A percentile compares a stretch with the other conserved stretches of the same genome.
phyloP scores from a whole-genome alignment of 192 early-diverging fungal species.

The Gryganskiella cystojenkinii region DNA sequence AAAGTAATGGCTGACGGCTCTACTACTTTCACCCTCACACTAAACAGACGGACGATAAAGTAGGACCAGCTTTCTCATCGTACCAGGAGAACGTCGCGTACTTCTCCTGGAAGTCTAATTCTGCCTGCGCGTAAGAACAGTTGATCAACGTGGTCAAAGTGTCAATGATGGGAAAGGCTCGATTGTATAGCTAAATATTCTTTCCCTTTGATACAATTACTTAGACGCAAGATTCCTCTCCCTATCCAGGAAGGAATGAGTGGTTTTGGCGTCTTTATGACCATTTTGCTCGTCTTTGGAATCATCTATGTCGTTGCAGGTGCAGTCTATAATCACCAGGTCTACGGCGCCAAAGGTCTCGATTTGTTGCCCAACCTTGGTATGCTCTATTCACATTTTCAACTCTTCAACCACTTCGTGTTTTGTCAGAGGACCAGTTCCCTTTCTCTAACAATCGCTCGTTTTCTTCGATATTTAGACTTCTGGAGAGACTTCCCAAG shows the following conservation, averaged over 20 bases:
- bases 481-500: constrained; percentile 47
- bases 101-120: constrained; percentile 34
- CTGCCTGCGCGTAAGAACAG: constrained; percentile 40
- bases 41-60: constrained; percentile 30
- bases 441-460: not conserved
- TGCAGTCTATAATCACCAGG: constrained; percentile 37
- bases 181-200: too few species aligned
- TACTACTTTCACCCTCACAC: not conserved
- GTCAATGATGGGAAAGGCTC: too few species aligned
- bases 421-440: not conserved
- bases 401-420: not conserved
- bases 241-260: constrained; percentile 34
- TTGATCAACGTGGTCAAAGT: too few species aligned
- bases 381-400: not conserved
- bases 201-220: not conserved
- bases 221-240: not conserved
- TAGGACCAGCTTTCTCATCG: constrained; percentile 12
- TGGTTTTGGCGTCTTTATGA: constrained; percentile 39
- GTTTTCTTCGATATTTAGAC: constrained; percentile 7
- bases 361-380: constrained; percentile 41
- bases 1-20: not conserved
- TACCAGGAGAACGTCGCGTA: constrained; percentile 18
- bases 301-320: constrained; percentile 27
- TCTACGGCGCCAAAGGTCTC: constrained; percentile 36
- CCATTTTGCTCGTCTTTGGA: constrained; percentile 16